These are phyloP conservation scores for Stephania yunnanensis DNA, from an alignment of 164 flowering plant genomes.

Conservation along the genomic window DNA sequence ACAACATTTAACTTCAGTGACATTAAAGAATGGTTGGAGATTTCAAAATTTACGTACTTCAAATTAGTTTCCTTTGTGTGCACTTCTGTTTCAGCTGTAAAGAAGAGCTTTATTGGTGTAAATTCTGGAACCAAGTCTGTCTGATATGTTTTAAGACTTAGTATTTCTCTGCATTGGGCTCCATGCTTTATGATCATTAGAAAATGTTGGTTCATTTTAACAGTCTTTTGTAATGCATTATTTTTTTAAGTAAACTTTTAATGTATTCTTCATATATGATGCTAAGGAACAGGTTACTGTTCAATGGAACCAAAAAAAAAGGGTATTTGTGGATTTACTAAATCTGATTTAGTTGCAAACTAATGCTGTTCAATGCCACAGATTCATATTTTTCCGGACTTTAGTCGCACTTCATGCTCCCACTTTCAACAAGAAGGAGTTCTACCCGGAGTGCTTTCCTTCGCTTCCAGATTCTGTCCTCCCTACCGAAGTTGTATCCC, in stretches of 20 bases:
- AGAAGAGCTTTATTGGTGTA: neutral
- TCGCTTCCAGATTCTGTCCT: constrained; percentile 53
- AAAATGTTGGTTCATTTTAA: too few species aligned
- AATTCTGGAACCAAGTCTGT: neutral
- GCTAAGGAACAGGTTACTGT: neutral
- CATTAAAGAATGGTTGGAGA: neutral
- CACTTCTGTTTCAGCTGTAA: neutral
- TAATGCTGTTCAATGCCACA: constrained; percentile 24
- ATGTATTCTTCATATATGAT: neutral
- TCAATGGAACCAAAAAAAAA: neutral
- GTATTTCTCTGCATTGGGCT: neutral
- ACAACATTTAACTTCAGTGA: neutral
- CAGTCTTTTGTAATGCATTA: too few species aligned
- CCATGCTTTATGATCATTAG: too few species aligned
- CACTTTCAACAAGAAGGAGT: constrained; percentile 51
- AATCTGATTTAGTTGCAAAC: neutral
- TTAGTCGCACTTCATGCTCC: constrained; percentile 50
- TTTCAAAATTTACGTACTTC: neutral
- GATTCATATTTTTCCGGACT: constrained; percentile 78
- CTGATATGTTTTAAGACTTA: neutral
- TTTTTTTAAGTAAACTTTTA: too few species aligned
- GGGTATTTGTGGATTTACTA: neutral
- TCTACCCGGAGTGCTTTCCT: constrained; percentile 67
- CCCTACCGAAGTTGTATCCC: constrained; percentile 37
- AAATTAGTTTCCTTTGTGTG: neutral